Evolutionary conservation across 2,329 filamentous ascomycete genomes (phyloP).

Genomic region (Xylariaceae sp.): DNA sequence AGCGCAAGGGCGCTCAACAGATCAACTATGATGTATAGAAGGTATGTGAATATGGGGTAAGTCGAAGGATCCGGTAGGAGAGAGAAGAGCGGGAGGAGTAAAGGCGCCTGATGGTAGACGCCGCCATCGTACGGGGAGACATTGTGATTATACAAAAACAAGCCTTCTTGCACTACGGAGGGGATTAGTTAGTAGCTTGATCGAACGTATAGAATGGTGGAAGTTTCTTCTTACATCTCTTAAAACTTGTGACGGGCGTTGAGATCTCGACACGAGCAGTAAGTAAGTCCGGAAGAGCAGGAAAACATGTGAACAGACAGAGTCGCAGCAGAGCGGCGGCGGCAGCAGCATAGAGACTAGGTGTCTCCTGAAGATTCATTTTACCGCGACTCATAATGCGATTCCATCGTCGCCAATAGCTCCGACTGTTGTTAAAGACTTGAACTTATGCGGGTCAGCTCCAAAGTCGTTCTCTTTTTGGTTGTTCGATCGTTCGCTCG

Average conservation of each 20-base stretch:
- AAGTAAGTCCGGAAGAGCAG: slow-evolving; percentile 79
- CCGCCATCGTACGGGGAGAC: slow-evolving; percentile 97
- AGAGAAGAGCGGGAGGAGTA: slow-evolving; percentile 89
- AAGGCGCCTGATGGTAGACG: slow-evolving; percentile 78
- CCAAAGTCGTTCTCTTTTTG: neutral
- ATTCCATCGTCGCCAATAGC: slow-evolving; percentile 34
- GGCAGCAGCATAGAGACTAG: slow-evolving; percentile 73
- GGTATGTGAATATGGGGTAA: slow-evolving; percentile 72
- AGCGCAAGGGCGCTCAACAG: slow-evolving; percentile 81
- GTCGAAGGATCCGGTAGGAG: slow-evolving; percentile 72
- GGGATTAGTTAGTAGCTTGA: slow-evolving; percentile 2
- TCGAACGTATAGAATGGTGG: neutral
- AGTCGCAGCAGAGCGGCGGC: slow-evolving; percentile 79
- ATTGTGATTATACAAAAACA: slow-evolving; percentile 95
- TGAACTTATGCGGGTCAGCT: too few species aligned
- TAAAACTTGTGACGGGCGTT: slow-evolving; percentile 96
- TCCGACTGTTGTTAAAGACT: slow-evolving; percentile 1
- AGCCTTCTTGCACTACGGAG: slow-evolving; percentile 83
- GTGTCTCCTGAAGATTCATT: slow-evolving; percentile 47
- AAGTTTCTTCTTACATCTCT: slow-evolving; percentile 69
- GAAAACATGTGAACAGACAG: slow-evolving; percentile 78
- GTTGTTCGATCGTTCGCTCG: neutral
- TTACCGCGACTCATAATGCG: slow-evolving; percentile 38
- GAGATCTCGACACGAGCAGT: slow-evolving; percentile 94
- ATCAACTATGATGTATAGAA: slow-evolving; percentile 82